phyloP scores from a whole-genome alignment of 2,329 filamentous ascomycete species.

The Pseudogymnoascus sp. region DNA sequence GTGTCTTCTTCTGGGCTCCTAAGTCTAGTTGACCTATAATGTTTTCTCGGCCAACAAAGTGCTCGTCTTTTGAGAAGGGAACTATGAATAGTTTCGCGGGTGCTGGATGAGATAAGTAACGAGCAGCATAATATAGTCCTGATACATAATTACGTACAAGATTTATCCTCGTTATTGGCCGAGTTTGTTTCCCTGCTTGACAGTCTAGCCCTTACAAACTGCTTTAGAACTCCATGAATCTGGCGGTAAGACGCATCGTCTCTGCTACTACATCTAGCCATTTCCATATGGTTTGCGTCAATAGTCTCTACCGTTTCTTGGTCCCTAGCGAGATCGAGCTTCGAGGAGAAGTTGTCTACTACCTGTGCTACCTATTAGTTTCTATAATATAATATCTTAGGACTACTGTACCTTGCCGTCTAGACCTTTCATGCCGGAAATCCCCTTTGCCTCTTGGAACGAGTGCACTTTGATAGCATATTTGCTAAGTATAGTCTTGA shows the following conservation, averaged over 20 bases:
- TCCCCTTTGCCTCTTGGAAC: constrained; percentile 30
- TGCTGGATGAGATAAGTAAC: not conserved
- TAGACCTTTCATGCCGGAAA: constrained; percentile 29
- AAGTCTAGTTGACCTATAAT: not conserved
- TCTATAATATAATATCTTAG: not conserved
- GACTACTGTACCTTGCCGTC: constrained; percentile 25
- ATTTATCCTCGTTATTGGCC: not conserved
- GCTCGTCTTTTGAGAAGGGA: not conserved
- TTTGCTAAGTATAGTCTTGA: constrained; percentile 23
- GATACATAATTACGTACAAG: not conserved
- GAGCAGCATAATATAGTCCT: not conserved
- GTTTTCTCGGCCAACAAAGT: constrained; percentile 1
- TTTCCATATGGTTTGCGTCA: constrained; percentile 32
- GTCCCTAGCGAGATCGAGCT: constrained; percentile 26
- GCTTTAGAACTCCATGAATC: constrained; percentile 10
- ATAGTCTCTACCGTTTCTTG: constrained; percentile 24
- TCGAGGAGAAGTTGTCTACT: constrained; percentile 11
- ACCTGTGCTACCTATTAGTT: not conserved
- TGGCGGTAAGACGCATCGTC: constrained; percentile 22
- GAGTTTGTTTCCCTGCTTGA: not conserved
- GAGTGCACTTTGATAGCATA: constrained; percentile 30
- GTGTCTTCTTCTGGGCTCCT: not conserved
- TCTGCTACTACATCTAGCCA: constrained; percentile 32
- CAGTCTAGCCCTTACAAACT: not conserved
- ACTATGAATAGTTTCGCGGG: not conserved